Conservation (phyloP, 306 rosid genomes). For the Albizia julibrissin region DNA sequence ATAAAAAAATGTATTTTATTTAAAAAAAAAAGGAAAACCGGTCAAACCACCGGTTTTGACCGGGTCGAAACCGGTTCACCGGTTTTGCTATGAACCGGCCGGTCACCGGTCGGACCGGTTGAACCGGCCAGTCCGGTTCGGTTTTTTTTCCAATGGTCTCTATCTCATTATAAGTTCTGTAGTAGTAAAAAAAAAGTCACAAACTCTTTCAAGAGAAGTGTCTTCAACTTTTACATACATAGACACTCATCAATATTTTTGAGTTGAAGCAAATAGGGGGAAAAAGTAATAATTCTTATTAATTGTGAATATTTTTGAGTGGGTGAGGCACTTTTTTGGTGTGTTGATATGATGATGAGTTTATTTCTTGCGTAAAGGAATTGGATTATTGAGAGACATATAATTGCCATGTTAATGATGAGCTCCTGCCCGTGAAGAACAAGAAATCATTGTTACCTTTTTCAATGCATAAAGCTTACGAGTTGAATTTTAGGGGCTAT, state of each 20-base stretch:
- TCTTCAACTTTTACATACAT: background rate
- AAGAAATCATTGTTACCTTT: constrained; percentile 32
- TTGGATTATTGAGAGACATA: background rate
- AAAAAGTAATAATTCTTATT: too few relatives aligned
- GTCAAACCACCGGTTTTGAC: too few relatives aligned
- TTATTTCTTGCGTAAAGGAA: background rate
- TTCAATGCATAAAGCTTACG: too few relatives aligned
- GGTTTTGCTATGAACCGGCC: too few relatives aligned
- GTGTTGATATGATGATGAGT: background rate
- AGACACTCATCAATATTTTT: background rate
- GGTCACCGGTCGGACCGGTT: too few relatives aligned
- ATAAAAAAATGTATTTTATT: too few relatives aligned
- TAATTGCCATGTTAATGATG: constrained; percentile 28
- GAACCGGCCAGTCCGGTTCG: too few relatives aligned
- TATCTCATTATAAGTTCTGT: background rate
- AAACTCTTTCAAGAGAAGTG: background rate
- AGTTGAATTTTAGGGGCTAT: too few relatives aligned
- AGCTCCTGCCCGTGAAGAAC: constrained; percentile 34
- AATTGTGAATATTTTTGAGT: background rate
- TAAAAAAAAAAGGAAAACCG: too few relatives aligned
- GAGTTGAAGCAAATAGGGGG: background rate
- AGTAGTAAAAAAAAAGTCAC: background rate
- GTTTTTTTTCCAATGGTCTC: too few relatives aligned
- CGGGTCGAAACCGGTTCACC: too few relatives aligned
- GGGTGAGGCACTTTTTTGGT: background rate